Conservation (phyloP, 768 basidiomycete genomes). For the Saitozyma podzolica region DNA sequence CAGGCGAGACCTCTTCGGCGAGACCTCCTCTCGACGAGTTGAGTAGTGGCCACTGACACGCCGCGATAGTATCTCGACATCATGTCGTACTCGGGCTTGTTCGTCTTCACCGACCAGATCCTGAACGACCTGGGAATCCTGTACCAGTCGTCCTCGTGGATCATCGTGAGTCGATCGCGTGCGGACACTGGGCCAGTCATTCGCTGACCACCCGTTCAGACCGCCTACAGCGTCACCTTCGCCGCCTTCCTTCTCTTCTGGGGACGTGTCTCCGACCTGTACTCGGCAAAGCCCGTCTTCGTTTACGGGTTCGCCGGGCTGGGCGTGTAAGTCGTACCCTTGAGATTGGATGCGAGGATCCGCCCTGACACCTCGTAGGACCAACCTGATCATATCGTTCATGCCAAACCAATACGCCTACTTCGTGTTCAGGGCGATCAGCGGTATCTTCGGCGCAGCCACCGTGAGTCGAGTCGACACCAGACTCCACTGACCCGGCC, state of each 20-base stretch:
- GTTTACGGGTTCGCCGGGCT: slow-evolving; percentile 36
- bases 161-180: slow-evolving; percentile 28
- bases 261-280: slow-evolving; percentile 45
- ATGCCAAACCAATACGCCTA: slow-evolving; percentile 20
- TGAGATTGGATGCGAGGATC: too few species aligned
- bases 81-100: slow-evolving; percentile 15
- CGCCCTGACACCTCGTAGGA: slow-evolving; percentile 32
- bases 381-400: slow-evolving; percentile 25
- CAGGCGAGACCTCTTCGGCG: too few species aligned
- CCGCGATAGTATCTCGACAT: slow-evolving; percentile 26
- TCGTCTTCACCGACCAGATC: slow-evolving; percentile 36
- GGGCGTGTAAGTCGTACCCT: slow-evolving; percentile 30
- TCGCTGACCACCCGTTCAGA: slow-evolving; percentile 15
- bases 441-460: slow-evolving; percentile 21
- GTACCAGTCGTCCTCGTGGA: slow-evolving; percentile 35
- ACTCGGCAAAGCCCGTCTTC: slow-evolving; percentile 40
- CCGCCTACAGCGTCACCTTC: slow-evolving; percentile 38
- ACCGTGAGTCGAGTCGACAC: slow-evolving; percentile 3
- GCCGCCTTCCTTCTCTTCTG: slow-evolving; percentile 41
- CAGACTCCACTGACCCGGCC: not conserved
- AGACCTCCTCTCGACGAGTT: not conserved
- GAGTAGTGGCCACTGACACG: not conserved
- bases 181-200: not conserved
- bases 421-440: slow-evolving; percentile 29
- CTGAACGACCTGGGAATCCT: slow-evolving; percentile 31